phyloP scores from a whole-genome alignment of 257 asterid genomes.

The Solanum habrochaites region DNA sequence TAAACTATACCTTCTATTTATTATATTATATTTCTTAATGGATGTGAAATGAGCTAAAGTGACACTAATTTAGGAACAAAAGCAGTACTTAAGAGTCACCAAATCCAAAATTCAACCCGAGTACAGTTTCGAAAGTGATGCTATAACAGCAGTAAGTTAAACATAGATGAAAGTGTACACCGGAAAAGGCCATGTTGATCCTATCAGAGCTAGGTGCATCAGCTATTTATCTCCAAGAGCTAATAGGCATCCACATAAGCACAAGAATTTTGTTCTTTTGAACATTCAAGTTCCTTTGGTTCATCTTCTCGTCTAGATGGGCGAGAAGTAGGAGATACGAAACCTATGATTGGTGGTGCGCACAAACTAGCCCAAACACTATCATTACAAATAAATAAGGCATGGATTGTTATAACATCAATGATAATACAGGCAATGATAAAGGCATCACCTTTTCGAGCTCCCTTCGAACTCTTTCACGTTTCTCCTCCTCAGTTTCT shows the following conservation, averaged over 20 bases:
- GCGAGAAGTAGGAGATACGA: neutral
- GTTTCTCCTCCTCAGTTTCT: constrained; percentile 72
- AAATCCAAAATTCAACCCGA: neutral
- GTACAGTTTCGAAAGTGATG: neutral
- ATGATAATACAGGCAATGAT: neutral
- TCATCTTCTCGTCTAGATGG: neutral
- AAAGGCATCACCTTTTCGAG: constrained; percentile 52
- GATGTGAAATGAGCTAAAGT: neutral
- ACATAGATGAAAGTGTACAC: neutral
- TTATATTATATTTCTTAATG: neutral
- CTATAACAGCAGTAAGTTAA: neutral
- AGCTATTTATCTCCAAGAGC: neutral
- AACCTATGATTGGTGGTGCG: neutral
- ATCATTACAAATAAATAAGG: neutral
- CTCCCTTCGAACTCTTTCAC: constrained; percentile 72
- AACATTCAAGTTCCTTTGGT: neutral
- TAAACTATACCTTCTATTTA: neutral
- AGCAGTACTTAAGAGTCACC: neutral
- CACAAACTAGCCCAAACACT: neutral
- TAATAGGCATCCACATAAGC: no score
- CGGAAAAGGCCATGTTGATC: neutral
- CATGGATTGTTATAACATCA: neutral
- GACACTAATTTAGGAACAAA: neutral
- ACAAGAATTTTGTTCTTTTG: no score
- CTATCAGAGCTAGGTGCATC: neutral